These are phyloP conservation scores for Rhodosporidiobolus odoratus DNA, from an alignment of 768 basidiomycete genomes.

Conservation along the genomic window DNA sequence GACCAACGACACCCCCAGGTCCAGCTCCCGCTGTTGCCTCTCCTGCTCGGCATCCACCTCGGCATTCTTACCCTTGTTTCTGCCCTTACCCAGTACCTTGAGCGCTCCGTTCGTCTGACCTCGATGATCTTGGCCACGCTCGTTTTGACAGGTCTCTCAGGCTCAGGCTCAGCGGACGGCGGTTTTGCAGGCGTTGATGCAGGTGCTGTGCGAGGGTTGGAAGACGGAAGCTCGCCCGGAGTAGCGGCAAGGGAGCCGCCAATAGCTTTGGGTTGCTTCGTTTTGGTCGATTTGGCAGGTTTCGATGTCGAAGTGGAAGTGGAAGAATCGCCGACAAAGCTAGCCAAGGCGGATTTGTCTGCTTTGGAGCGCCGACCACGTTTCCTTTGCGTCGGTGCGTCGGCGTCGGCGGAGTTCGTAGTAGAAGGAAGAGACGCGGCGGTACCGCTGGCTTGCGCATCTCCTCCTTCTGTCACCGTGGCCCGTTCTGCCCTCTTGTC, in stretches of 20 bases:
- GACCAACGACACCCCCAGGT: conserved; percentile 26
- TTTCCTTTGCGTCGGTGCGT: no score
- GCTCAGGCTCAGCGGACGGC: background rate
- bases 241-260: conserved; percentile 25
- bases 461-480: no score
- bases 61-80: background rate
- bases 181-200: background rate
- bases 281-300: background rate
- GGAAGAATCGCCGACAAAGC: background rate
- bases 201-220: background rate
- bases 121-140: conserved; percentile 31
- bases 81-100: no score
- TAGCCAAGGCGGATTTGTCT: background rate
- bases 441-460: no score
- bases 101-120: conserved; percentile 18
- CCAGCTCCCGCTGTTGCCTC: no score
- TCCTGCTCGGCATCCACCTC: background rate
- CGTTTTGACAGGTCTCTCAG: conserved; percentile 22
- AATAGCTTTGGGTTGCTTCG: conserved; percentile 5
- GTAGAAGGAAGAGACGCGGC: no score
- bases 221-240: conserved; percentile 3
- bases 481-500: background rate
- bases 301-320: background rate
- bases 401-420: no score
- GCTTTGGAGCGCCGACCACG: no score